Evolutionary conservation across 805 yeast species (phyloP), one percentile per base, ranked within the genome.

Genomic region (Starmerella ratchasimensis): DNA sequence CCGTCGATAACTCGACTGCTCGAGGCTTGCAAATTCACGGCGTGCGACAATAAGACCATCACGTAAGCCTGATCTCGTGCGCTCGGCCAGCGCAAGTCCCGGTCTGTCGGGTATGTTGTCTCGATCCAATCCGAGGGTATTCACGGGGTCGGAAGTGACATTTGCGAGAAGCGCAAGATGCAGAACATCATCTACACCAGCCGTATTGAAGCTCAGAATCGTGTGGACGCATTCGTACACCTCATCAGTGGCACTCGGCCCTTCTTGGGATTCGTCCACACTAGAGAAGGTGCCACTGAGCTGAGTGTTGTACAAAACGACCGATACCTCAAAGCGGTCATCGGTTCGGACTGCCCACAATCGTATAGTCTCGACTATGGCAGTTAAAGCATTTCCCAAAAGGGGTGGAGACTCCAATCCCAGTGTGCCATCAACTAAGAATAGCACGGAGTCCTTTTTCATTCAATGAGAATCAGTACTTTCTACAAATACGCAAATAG

Each of bases 381-480:
- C 33, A 13, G 20, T 19, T 11, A 38, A 15, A 6, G 29, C 34
- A 3, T 3, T 5, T 3, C 14, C 6, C 7, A 33, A 17, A 4
- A 23, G n/a, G 10, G 14, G 28, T 5, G 22, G 8, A 8, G 18
- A 16, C 6, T 13, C 22, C 34, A 17, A 18, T n/a, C 24, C 5
- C 10, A 21, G 15, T 13, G 28, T 19, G 16, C 24, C 39, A 17
- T 39, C 42, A 5, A 39, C 27, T 3, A 31, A 29, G 21, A 23
- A 39, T 14, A 39, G 30, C 5, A 35, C 38, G 9, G 39, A 20
- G 29, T 39, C 42, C 11, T 25, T 13, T 24, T 11, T 24, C n/a
- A n/a, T n/a, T n/a, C n/a, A n/a, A n/a, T n/a, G n/a, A n/a, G n/a
- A n/a, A n/a, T n/a, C n/a, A n/a, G n/a, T n/a, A n/a, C n/a, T n/a